Evolutionary conservation across 2,329 filamentous ascomycete genomes (phyloP).

Genomic region (Paecilomyces dactylethromorphus): DNA sequence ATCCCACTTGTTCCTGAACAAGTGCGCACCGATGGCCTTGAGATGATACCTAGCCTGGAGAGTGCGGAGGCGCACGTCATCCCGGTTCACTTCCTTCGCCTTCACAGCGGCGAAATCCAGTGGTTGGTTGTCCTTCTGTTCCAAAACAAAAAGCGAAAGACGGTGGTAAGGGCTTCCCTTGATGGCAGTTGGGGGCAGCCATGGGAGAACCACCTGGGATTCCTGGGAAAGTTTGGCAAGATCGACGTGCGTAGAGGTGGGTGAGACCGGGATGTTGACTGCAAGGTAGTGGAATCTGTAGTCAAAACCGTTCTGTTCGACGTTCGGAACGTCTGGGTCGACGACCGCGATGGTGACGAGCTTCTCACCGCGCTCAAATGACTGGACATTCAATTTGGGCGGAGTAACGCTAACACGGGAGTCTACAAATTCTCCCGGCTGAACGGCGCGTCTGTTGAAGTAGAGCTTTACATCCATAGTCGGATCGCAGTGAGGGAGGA

Average conservation of each 20-base stretch:
- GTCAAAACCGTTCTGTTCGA: conserved; percentile 66
- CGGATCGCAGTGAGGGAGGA: conserved; percentile 74
- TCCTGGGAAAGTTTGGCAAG: conserved; percentile 55
- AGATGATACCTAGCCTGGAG: conserved; percentile 66
- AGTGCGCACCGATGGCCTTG: conserved; percentile 69
- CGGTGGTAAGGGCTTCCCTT: conserved; percentile 91
- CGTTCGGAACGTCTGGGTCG: conserved; percentile 82
- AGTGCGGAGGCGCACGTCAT: conserved; percentile 68
- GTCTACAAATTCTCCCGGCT: conserved; percentile 72
- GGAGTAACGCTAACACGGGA: conserved; percentile 65
- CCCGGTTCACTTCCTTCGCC: conserved; percentile 45
- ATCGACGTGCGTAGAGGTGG: conserved; percentile 56
- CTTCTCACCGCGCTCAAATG: conserved; percentile 74
- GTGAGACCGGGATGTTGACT: conserved; percentile 61
- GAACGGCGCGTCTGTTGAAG: conserved; percentile 64
- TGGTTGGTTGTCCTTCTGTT: conserved; percentile 60
- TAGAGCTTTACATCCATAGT: conserved; percentile 72
- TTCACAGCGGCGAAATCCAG: conserved; percentile 56
- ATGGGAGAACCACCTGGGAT: conserved; percentile 66
- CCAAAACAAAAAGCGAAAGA: conserved; percentile 72
- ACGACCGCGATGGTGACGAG: conserved; percentile 79
- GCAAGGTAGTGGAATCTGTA: conserved; percentile 86
- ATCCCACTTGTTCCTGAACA: conserved; percentile 90
- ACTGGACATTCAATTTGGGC: conserved; percentile 73
- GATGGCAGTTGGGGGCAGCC: conserved; percentile 79